These are phyloP conservation scores for Athelia psychrophila DNA, from an alignment of 1,284 basidiomycete genomes.

Conservation along the genomic window DNA sequence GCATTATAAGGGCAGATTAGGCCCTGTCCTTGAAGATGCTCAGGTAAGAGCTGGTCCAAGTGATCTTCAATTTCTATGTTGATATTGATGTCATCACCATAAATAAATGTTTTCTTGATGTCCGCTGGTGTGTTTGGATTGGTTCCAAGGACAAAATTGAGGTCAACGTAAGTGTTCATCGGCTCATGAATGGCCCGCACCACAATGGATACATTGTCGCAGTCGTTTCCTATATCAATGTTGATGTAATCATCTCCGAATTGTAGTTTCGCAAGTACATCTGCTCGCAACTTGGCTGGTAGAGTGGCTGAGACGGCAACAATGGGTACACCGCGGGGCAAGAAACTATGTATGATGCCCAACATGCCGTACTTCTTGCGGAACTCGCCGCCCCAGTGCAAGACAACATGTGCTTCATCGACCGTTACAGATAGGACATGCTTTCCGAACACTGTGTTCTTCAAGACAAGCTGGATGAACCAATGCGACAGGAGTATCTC, in stretches of 20 bases:
- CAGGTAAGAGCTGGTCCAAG: slow-evolving; percentile 15
- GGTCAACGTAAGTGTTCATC: slow-evolving; percentile 31
- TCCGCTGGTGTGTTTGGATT: slow-evolving; percentile 3
- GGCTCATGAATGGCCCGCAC: slow-evolving; percentile 34
- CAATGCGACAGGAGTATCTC: slow-evolving; percentile 33
- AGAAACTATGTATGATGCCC: slow-evolving; percentile 30
- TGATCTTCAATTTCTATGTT: slow-evolving; percentile 21
- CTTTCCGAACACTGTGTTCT: slow-evolving; percentile 21
- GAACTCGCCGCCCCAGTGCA: slow-evolving; percentile 38
- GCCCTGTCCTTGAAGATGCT: slow-evolving; percentile 11
- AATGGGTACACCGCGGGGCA: slow-evolving; percentile 29
- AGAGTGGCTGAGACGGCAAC: slow-evolving; percentile 39
- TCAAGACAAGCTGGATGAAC: slow-evolving; percentile 30
- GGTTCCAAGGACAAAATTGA: slow-evolving; percentile 32
- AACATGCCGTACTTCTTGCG: slow-evolving; percentile 35
- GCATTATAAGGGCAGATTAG: slow-evolving; percentile 29
- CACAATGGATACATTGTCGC: slow-evolving; percentile 34
- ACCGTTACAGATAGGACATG: slow-evolving; percentile 29
- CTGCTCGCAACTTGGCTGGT: slow-evolving; percentile 23
- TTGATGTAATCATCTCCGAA: slow-evolving; percentile 16
- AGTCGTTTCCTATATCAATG: slow-evolving; percentile 34
- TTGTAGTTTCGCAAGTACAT: slow-evolving; percentile 30
- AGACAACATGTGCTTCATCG: slow-evolving; percentile 38
- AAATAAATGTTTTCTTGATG: slow-evolving; percentile 23
- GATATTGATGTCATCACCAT: slow-evolving; percentile 22